Evolutionary conservation across 371 early-diverging fungal genomes (phyloP), one percentile per base, ranked within the genome.

Genomic region (Rhizopus sp.): DNA sequence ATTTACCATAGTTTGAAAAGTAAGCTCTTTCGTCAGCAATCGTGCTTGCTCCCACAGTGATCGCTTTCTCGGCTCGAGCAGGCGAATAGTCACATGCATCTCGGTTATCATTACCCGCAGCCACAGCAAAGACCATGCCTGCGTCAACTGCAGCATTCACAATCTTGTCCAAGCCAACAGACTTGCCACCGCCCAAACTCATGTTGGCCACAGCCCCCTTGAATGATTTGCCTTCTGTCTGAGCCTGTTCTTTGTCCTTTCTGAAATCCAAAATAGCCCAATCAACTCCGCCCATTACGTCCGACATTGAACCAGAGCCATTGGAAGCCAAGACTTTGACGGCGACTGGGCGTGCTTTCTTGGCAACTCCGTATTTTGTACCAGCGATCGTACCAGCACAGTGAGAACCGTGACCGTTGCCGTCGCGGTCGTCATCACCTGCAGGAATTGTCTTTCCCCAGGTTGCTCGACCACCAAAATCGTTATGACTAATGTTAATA

Each of bases 71-170:
- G 13, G 95, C 88, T 40, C 91, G 88, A 48, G 96, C 97, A 31
- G 99, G 99, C 6, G 97, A 96, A 72, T 89, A 93, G 55, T 87
- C 73, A 83, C 99, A 99, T 5, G 99, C 99, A 69, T 97, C 91
- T 42, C 83, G 72, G 71, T 91, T 88, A 67, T 94, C 93, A 82
- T 99, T 99, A 48, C 99, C 99, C 23, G 99, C 99, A 55, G 99
- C 99, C 37, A 97, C 97, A 17, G 95, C 93, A 79, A 98, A 96
- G 67, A 87, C 77, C 30, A 99, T 79, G 64, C 97, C 96, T 39
- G 76, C 72, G 4, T 83, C 70, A 41, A 94, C 91, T 57, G 95
- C 95, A 45, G 82, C 83, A 46, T 91, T 80, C 41, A 94, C 94
- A 9, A 92, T 91, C 30, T 81, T 64, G 69, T 97, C 93, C 60